Conservation (phyloP, 2,329 filamentous ascomycete species). For the Drechslerella stenobrocha region DNA sequence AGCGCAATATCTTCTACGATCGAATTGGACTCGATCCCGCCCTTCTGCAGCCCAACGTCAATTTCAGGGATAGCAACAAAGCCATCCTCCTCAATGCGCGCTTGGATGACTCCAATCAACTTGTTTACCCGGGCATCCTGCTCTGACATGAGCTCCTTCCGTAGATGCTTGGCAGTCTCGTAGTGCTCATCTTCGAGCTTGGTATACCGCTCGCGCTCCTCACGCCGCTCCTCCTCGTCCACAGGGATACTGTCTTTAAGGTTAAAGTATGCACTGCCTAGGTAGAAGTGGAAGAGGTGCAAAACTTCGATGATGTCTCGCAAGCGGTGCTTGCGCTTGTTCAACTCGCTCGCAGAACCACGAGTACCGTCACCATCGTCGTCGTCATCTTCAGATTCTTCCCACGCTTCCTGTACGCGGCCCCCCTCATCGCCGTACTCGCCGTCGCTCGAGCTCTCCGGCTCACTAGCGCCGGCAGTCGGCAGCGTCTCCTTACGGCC, state of each 20-base stretch:
- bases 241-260: constrained; percentile 62
- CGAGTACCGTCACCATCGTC: constrained; percentile 65
- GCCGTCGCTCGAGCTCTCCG: constrained; percentile 14
- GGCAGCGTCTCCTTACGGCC: constrained; percentile 31
- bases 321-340: constrained; percentile 32
- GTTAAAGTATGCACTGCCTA: constrained; percentile 34
- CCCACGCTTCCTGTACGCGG: constrained; percentile 53
- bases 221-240: constrained; percentile 70
- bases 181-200: constrained; percentile 61
- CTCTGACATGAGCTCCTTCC: constrained; percentile 61
- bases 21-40: constrained; percentile 73
- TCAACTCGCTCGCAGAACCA: constrained; percentile 18
- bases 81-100: constrained; percentile 60
- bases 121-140: constrained; percentile 64
- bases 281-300: constrained; percentile 38
- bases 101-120: constrained; percentile 67
- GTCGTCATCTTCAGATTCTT: constrained; percentile 61
- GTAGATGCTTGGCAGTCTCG: constrained; percentile 73
- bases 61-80: constrained; percentile 69
- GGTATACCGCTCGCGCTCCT: constrained; percentile 55
- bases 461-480: constrained; percentile 9
- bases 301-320: constrained; percentile 33
- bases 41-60: constrained; percentile 59
- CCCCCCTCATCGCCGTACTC: constrained; percentile 24
- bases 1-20: constrained; percentile 68